These are phyloP conservation scores for Clonostachys sp. DNA, from an alignment of 2,329 filamentous ascomycete genomes.

Conservation along the genomic window DNA sequence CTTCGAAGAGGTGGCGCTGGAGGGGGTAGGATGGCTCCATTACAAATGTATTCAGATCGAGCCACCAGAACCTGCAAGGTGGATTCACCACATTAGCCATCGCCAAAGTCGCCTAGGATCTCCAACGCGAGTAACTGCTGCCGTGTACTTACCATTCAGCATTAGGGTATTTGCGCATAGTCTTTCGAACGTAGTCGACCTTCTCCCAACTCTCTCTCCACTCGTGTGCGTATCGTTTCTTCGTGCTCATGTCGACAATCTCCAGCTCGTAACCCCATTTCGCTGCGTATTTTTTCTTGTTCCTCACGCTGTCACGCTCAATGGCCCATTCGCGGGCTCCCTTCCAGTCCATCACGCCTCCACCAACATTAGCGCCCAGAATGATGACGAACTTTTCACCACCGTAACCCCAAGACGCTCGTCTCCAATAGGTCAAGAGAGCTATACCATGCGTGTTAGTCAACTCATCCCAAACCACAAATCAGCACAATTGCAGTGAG, in stretches of 20 bases:
- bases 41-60: conserved; percentile 94
- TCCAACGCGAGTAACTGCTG: not conserved
- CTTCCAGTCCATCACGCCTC: conserved; percentile 99
- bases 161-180: conserved; percentile 88
- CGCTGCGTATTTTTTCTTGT: conserved; percentile 84
- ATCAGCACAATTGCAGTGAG: too few relatives aligned
- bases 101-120: not conserved
- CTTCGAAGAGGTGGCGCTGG: conserved; percentile 84
- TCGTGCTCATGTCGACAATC: conserved; percentile 97
- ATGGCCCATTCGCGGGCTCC: conserved; percentile 96
- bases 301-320: conserved; percentile 90
- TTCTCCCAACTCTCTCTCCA: conserved; percentile 99
- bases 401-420: conserved; percentile 69
- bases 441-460: conserved; percentile 24
- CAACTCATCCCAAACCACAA: not conserved
- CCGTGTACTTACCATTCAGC: conserved; percentile 77
- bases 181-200: conserved; percentile 85
- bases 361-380: conserved; percentile 87
- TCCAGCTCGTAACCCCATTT: conserved; percentile 95
- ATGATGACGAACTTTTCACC: conserved; percentile 93
- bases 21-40: conserved; percentile 94
- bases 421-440: conserved; percentile 60
- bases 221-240: conserved; percentile 97
- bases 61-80: conserved; percentile 89
- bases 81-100: conserved; percentile 3